phyloP scores from a whole-genome alignment of 148 eudicot genomes.

The Amaranthus palmeri region DNA sequence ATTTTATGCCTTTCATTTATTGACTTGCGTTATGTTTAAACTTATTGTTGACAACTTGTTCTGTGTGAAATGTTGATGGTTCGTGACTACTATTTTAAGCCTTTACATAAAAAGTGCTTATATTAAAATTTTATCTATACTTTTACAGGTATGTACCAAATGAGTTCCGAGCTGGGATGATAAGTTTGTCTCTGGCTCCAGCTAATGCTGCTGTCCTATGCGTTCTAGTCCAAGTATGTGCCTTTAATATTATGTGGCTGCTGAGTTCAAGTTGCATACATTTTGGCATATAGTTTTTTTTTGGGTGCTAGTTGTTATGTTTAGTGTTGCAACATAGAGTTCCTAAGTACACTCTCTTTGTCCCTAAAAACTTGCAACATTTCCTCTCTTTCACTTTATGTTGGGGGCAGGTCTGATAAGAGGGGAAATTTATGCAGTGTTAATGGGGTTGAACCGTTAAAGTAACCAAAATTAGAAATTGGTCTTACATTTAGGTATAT shows the following conservation, averaged over 20 bases:
- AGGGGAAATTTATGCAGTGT: no score
- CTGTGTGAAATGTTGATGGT: neutral
- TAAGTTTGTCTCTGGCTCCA: slow-evolving; percentile 70
- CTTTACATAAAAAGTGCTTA: neutral
- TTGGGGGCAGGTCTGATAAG: no score
- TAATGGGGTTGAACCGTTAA: no score
- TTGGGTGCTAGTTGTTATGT: neutral
- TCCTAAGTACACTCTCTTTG: neutral
- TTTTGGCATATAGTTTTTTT: neutral
- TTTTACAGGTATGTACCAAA: slow-evolving; percentile 79
- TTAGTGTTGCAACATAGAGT: slow-evolving; percentile 4
- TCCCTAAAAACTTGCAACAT: no score
- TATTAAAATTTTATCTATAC: neutral
- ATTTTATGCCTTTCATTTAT: neutral
- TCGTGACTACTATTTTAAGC: neutral
- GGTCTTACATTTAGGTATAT: no score
- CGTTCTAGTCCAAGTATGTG: slow-evolving; percentile 54
- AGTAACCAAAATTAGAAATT: no score
- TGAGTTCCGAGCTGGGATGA: slow-evolving; percentile 90
- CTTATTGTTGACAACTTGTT: neutral
- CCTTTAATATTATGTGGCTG: neutral
- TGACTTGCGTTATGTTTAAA: neutral
- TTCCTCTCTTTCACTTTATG: no score
- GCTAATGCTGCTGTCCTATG: slow-evolving; percentile 62
- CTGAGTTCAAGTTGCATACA: neutral